A percentile compares a stretch with the other conserved stretches of the same genome.
Conservation (phyloP, 2,329 filamentous ascomycete species). For the Coniochaeta pulveracea region DNA sequence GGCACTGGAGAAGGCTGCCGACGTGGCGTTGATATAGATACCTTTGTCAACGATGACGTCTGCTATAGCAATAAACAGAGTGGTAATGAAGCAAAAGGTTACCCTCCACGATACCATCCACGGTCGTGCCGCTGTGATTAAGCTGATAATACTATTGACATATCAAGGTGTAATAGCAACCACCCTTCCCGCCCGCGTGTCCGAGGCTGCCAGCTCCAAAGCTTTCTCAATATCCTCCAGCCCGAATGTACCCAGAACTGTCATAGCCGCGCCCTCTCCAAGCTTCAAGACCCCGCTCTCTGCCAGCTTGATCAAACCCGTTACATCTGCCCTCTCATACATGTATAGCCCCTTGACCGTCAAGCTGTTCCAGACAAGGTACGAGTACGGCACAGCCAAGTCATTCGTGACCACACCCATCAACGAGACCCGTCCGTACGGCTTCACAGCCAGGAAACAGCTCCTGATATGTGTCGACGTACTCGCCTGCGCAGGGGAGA, state of each 20-base stretch:
- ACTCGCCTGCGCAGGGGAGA: constrained; percentile 27
- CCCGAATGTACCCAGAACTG: constrained; percentile 13
- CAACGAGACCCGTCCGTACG: constrained; percentile 21
- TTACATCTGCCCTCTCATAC: constrained; percentile 29
- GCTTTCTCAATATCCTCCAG: constrained; percentile 31
- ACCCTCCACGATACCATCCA: too few relatives aligned
- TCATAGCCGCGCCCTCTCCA: constrained; percentile 14
- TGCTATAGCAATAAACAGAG: too few relatives aligned
- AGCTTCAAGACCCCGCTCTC: constrained; percentile 24
- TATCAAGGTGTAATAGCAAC: not conserved
- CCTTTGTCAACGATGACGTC: too few relatives aligned
- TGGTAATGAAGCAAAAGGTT: too few relatives aligned
- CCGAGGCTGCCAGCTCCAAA: not conserved
- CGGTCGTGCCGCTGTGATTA: too few relatives aligned
- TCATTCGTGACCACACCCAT: constrained; percentile 18
- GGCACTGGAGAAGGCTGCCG: too few relatives aligned
- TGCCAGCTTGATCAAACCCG: constrained; percentile 27
- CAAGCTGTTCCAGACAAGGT: constrained; percentile 21
- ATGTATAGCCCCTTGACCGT: constrained; percentile 29
- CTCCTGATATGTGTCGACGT: constrained; percentile 27
- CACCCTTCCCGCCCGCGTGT: not conserved
- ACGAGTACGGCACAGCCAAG: constrained; percentile 15
- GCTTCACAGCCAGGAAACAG: constrained; percentile 20
- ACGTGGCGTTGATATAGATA: too few relatives aligned
- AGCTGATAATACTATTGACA: too few relatives aligned